Evolutionary conservation across 495 filamentous ascomycete genomes (phyloP).

Genomic region (Extremus antarcticus): DNA sequence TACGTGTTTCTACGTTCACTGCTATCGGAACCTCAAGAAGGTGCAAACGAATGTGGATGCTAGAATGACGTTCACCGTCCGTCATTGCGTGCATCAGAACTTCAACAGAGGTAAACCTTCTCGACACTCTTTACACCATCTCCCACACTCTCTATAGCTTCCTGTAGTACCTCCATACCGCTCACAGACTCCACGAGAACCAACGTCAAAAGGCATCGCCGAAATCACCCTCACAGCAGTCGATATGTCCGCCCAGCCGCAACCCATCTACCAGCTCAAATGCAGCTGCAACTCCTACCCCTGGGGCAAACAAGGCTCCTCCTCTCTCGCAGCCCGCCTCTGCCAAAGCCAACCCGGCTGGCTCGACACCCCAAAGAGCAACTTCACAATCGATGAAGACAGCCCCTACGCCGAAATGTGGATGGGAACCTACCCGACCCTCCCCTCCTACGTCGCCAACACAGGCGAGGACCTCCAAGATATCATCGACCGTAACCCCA

Average conservation of each 20-base stretch:
- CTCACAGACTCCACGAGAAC: no score
- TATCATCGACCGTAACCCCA: constrained; percentile 51
- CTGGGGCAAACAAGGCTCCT: constrained; percentile 62
- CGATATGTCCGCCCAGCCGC: constrained; percentile 1
- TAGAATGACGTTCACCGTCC: no score
- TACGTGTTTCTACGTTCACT: no score
- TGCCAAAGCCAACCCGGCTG: constrained; percentile 53
- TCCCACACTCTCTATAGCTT: no score
- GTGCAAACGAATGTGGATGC: no score
- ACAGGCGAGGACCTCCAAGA: constrained; percentile 55
- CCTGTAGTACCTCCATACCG: no score
- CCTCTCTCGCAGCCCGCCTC: constrained; percentile 51
- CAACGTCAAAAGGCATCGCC: not conserved
- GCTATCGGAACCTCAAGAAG: no score
- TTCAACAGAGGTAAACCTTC: no score
- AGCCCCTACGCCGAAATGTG: constrained; percentile 57
- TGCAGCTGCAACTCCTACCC: constrained; percentile 47
- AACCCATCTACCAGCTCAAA: constrained; percentile 40
- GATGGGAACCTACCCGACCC: constrained; percentile 71
- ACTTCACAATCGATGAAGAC: constrained; percentile 36
- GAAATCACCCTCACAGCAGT: not conserved
- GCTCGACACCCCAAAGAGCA: constrained; percentile 36
- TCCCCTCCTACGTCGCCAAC: constrained; percentile 50
- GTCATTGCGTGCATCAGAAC: no score
- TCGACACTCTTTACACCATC: no score